These are phyloP conservation scores for Penicillium psychrosexuale DNA, from an alignment of 2,329 filamentous ascomycete genomes.

Conservation along the genomic window DNA sequence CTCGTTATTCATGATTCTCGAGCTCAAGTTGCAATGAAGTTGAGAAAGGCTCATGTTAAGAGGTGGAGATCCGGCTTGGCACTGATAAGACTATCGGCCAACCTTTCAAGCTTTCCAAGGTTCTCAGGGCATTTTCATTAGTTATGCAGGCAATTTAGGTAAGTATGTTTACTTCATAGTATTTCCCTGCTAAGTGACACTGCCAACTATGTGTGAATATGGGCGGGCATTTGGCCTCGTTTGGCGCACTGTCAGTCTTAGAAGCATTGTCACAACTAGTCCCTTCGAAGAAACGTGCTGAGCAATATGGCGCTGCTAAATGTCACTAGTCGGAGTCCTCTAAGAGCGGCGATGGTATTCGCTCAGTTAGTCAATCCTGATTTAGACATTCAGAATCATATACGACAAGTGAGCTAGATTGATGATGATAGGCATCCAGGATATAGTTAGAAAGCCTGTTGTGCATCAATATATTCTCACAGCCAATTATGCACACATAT, in stretches of 20 bases:
- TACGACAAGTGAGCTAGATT: no score
- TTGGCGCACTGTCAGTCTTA: not conserved
- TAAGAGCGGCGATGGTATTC: not conserved
- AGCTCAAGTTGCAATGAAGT: constrained; percentile 1
- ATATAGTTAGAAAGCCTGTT: no score
- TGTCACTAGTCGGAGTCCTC: not conserved
- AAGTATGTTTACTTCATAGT: not conserved
- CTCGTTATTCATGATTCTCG: constrained; percentile 77
- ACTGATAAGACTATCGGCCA: constrained; percentile 4
- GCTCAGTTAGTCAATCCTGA: not conserved
- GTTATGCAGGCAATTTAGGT: not conserved
- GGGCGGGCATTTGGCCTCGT: not conserved
- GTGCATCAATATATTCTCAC: not conserved
- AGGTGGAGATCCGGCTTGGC: constrained; percentile 18
- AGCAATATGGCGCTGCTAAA: not conserved
- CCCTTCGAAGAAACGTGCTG: not conserved
- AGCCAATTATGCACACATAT: not conserved
- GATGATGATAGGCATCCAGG: no score
- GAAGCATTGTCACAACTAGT: not conserved
- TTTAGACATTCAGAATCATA: not conserved
- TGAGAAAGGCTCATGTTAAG: constrained; percentile 16
- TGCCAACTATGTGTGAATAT: no score
- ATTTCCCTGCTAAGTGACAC: not conserved
- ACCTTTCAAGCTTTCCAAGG: no score
- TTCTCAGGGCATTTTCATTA: no score